phyloP scores from a whole-genome alignment of 345 rosid species.

The Mercurialis annua region DNA sequence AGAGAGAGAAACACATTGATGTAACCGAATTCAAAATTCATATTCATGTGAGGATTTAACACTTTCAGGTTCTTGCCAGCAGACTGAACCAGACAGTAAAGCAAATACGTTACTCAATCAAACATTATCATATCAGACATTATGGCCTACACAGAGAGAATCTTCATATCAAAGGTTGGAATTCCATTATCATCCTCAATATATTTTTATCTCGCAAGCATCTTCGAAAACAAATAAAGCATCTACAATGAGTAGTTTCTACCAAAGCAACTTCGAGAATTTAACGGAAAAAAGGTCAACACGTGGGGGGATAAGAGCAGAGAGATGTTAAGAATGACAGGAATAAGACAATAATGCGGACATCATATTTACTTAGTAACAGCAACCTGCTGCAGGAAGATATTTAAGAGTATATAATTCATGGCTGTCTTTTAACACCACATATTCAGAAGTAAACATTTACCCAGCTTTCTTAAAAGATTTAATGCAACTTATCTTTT shows the following conservation, averaged over 20 bases:
- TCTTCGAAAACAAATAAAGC: neutral
- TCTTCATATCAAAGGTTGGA: neutral
- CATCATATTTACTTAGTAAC: neutral
- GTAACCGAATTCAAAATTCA: neutral
- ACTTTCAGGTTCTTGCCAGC: neutral
- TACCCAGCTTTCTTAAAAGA: neutral
- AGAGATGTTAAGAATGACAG: neutral
- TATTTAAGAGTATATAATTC: neutral
- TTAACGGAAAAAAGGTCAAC: neutral
- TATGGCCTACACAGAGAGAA: neutral
- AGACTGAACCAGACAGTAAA: neutral
- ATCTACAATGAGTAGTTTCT: neutral
- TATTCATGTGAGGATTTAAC: neutral
- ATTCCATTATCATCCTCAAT: neutral
- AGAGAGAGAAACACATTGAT: too few species aligned
- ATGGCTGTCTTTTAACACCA: conserved; percentile 9
- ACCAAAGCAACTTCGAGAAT: neutral
- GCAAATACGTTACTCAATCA: neutral
- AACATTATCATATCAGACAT: neutral
- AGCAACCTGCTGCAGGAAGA: neutral
- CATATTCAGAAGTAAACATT: conserved; percentile 1
- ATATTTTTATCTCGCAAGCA: neutral
- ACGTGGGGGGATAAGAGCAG: neutral
- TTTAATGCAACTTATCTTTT: neutral
- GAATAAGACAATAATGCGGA: neutral